Base-by-base conservation (phyloP, 345 rosid species). In the Arabidopsis arenosa region DNA sequence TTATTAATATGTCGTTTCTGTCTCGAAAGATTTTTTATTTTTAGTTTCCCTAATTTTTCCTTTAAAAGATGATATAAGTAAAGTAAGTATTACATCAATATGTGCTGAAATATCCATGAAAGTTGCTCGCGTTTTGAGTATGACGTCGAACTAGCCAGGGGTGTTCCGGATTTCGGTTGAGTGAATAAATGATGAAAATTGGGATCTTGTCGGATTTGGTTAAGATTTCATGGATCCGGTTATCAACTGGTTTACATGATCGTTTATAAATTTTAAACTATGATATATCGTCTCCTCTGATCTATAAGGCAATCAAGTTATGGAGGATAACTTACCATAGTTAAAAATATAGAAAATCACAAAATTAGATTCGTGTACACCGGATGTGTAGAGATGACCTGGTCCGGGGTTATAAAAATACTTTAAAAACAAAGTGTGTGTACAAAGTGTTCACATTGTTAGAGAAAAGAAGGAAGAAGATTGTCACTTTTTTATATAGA, bases 171-270 rank as follows among this genome's bases (percentile, higher is more conserved):
- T 47, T 44, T 23, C 1, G n/a, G 55, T 1, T 23, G 35, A 5
- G 14, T 2, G 56, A 4, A 36, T 54, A 28, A 63, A 40, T 61
- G 17, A 18, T 33, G 43, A 32, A 3, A 51, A 28, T 3, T 53
- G 37, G 36, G 10, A 23, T 48, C 35, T 39, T 39, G 51, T 51
- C 13, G 59, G 36, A 21, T 66, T 21, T 51, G 33, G 47, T 47
- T 66, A 1, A 66, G 35, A 35, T 35, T 12, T 17, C 7, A 7
- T 37, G 36, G 60, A 52, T 67, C 60, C 47, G 60, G 72, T 53
- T 54, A 53, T 40, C 26, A n/a, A 28, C 63, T 68, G 39, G 62
- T 26, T 26, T 30, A 44, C 26, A 30, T 53, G 37, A 54, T 39
- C 9, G 32, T 49, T 47, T 23, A 23, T 23, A 23, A 0, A 23